phyloP scores from a whole-genome alignment of 2,329 filamentous ascomycete genomes.

The Colletotrichum neosansevieriae region DNA sequence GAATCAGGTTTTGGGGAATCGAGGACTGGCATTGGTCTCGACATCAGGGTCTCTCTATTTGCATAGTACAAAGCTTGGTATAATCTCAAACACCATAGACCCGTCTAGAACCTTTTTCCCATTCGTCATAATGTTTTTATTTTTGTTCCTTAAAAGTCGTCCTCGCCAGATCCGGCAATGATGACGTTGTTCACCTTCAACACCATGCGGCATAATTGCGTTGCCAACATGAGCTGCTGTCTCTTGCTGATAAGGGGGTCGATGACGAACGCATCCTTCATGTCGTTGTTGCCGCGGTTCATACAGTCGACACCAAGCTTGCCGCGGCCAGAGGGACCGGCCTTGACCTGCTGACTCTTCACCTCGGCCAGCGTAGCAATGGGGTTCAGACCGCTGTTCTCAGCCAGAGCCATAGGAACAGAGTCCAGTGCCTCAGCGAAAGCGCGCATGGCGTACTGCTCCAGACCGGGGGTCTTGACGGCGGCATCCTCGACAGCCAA shows the following conservation, averaged over 20 bases:
- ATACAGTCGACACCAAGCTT: conserved; percentile 97
- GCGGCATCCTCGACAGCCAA: conserved; percentile 96
- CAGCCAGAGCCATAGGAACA: conserved; percentile 93
- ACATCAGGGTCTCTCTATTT: conserved; percentile 39
- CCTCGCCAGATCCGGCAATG: conserved; percentile 86
- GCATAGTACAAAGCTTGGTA: conserved; percentile 42
- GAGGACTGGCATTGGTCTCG: conserved; percentile 36
- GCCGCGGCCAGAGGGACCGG: conserved; percentile 60
- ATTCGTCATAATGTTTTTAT: conserved; percentile 34
- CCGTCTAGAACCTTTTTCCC: conserved; percentile 35
- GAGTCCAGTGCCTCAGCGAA: conserved; percentile 95
- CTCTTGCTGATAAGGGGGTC: conserved; percentile 98
- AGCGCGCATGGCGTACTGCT: conserved; percentile 99
- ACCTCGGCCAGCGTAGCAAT: conserved; percentile 95
- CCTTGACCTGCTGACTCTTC: conserved; percentile 96
- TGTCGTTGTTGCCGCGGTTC: conserved; percentile 93
- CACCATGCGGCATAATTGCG: conserved; percentile 98
- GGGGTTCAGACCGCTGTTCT: conserved; percentile 96
- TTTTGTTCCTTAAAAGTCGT: conserved; percentile 77
- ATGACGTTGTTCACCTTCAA: conserved; percentile 98
- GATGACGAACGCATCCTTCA: conserved; percentile 98
- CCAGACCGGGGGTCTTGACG: conserved; percentile 93
- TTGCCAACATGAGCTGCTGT: conserved; percentile 95
- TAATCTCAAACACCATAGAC: conserved; percentile 39
- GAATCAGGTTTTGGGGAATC: background rate